These are phyloP conservation scores for Mucor sp. DNA, from an alignment of 371 early-diverging fungal genomes.

Conservation along the genomic window DNA sequence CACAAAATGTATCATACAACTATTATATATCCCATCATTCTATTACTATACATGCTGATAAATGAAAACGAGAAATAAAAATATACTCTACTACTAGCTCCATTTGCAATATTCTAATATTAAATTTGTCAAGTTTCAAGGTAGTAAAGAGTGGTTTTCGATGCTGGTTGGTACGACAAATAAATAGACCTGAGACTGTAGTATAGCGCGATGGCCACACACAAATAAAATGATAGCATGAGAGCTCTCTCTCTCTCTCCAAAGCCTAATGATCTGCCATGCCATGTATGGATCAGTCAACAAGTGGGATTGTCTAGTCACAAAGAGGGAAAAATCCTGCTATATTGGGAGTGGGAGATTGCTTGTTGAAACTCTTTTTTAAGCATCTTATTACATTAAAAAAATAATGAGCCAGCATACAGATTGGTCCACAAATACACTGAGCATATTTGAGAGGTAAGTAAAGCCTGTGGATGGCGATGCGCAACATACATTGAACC, in stretches of 20 bases:
- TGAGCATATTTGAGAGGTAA: slow-evolving; percentile 13
- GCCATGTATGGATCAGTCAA: too few species aligned
- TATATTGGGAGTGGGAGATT: neutral
- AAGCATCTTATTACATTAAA: neutral
- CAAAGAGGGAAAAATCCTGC: neutral
- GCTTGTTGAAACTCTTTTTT: neutral
- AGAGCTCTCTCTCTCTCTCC: too few species aligned
- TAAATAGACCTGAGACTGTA: neutral
- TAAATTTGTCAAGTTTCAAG: neutral
- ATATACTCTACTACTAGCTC: neutral
- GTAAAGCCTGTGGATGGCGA: neutral
- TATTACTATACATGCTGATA: neutral
- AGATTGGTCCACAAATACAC: slow-evolving; percentile 9
- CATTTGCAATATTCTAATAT: neutral
- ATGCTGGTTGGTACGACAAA: neutral
- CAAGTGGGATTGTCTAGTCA: neutral
- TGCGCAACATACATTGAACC: neutral
- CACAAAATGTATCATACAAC: neutral
- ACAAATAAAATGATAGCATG: too few species aligned
- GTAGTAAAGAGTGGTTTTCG: neutral
- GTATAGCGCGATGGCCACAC: too few species aligned
- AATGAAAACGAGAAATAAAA: neutral
- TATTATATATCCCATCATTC: neutral
- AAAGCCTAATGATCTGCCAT: too few species aligned
- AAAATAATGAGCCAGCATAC: slow-evolving; percentile 8